Evolutionary conservation across 1,284 basidiomycete species (phyloP), one percentile per base, ranked within the genome.

Genomic region (Cutaneotrichosporon sp.): DNA sequence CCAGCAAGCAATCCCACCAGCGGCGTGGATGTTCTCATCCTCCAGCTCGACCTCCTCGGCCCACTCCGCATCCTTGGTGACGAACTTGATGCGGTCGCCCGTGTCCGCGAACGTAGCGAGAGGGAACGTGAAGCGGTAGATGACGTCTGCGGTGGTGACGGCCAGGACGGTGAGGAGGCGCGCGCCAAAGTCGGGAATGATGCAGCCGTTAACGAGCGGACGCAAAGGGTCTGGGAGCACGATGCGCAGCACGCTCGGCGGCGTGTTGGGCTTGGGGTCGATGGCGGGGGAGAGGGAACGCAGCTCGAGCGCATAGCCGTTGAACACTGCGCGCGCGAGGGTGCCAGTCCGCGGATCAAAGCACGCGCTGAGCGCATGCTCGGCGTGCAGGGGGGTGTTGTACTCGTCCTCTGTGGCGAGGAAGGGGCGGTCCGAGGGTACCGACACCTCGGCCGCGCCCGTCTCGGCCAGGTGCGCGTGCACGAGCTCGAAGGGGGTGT

Each of bases 121-220:
- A 2, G 89, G 87, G 57, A 95, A 81, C 1, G 87, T 83, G 36
- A 95, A 70, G 36, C 89, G 85, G 76, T 89, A 91, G n/a, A 95
- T 81, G 14, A 89, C 89, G 6, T 89, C 89, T 9, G 82, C 81
- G 51, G 83, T 78, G 0, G 91, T 90, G 27, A 90, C 83, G 0
- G 86, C 86, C 43, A 92, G 71, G 18, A 95, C 74, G 74, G 91
- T 89, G 9, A 95, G 79, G 68, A 87, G 84, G 10, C 84, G 80
- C 7, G 83, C 80, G 45, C 85, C 81, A 9, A 55, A 34, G 72
- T 83, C 87, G 16, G 87, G 73, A 63, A 89, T 83, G 58, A 92
- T 76, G 58, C 69, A 69, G 29, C 66, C 67, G 16, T 67, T 60
- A 42, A 83, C 81, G 22, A 88, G 83, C 9, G 70, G 54, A 16